Evolutionary conservation across 2,329 filamentous ascomycete species (phyloP).

Genomic region (Sporothrix mexicana): DNA sequence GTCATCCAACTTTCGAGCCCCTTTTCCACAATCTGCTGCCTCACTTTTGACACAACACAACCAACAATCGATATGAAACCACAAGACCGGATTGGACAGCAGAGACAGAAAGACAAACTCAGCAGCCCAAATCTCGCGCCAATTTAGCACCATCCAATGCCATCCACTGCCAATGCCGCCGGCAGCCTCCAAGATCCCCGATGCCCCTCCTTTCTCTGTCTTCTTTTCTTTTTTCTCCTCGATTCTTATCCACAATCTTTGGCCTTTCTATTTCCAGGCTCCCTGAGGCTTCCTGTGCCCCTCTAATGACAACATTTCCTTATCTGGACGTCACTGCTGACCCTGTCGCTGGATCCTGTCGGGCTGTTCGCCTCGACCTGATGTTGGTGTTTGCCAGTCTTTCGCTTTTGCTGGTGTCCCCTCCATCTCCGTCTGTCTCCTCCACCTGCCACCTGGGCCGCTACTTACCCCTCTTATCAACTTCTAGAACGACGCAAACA

Average conservation of each 20-base stretch:
- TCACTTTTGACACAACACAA: neutral
- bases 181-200: neutral
- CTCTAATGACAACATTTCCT: neutral
- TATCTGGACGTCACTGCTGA: neutral
- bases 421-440: neutral
- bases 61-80: neutral
- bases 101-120: neutral
- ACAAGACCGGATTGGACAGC: neutral
- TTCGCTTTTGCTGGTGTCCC: neutral
- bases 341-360: neutral
- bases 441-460: neutral
- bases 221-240: neutral
- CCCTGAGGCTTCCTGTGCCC: neutral
- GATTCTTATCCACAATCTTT: too few species aligned
- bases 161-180: neutral
- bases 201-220: neutral
- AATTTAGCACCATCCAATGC: neutral
- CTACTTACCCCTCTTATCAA: slow-evolving; percentile 6
- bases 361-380: slow-evolving; percentile 26
- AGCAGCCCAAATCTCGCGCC: neutral
- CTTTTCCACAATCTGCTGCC: neutral
- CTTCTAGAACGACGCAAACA: neutral
- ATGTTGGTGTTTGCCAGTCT: neutral
- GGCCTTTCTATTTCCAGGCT: too few species aligned
- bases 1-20: neutral